Evolutionary conservation across 179 eudicot genomes (phyloP), one percentile per base, ranked within the genome.

Genomic region (Amaranthus tricolor): DNA sequence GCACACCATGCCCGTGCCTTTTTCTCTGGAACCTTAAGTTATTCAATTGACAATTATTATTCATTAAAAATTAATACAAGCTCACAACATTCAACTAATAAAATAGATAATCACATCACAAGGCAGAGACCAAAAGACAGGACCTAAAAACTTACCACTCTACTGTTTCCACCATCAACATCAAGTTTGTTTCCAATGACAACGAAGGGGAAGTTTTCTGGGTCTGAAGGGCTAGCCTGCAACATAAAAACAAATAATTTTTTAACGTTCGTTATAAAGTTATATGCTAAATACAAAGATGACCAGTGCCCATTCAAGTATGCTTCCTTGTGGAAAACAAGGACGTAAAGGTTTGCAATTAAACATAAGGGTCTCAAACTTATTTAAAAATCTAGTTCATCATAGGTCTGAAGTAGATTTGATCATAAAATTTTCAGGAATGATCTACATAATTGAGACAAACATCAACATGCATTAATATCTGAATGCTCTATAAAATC

Each of bases 201-300:
- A 65, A 91, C 89, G 81, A 89, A 91, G 14, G 96, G 94, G 56
- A 91, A 91, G 78, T 89, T 91, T 17, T 89, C 96, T 59, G 96
- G 96, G 75, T 91, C 94, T 5, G 89, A 76, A 14, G 94, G 97
- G 70, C 83, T 85, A 63, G 97, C 97, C 97, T 91, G 84, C 69
- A 40, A 24, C 44, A 69, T 14, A 5, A 5, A 68, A 19, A 14
- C 0, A 54, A 6, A 62, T 48, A 14, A 59, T 57, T 50, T 16
- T 40, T 12, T 43, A 62, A 74, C 51, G 57, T 45, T 43, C 17
- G 44, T 11, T 40, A 19, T 40, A 50, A 48, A 16, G 15, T 24
- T 31, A 21, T 21, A 45, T 24, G 48, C 65, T 43, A 49, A 16
- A 67, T 4, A 75, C 13, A 43, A 16, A 16, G 14, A 62, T 49